phyloP scores from a whole-genome alignment of 2,329 filamentous ascomycete genomes.

The Fusarium palustre region DNA sequence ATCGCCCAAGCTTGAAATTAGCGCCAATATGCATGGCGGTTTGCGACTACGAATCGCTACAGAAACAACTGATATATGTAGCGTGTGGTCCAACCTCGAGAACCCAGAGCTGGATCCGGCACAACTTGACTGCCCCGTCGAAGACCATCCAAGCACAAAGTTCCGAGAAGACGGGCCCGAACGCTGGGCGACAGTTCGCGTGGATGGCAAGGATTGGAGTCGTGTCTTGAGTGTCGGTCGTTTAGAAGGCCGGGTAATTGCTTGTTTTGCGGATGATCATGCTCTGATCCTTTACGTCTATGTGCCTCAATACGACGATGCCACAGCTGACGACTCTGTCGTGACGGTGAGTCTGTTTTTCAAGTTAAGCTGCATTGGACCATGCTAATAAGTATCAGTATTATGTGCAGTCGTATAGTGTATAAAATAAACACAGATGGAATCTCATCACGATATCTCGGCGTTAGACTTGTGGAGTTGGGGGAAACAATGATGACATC shows the following conservation, averaged over 20 bases:
- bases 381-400: constrained; percentile 52
- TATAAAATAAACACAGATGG: constrained; percentile 25
- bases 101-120: constrained; percentile 89
- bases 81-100: constrained; percentile 84
- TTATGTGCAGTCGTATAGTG: constrained; percentile 59
- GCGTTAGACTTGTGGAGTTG: constrained; percentile 29
- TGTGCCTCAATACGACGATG: constrained; percentile 76
- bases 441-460: neutral
- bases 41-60: constrained; percentile 83
- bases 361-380: too few relatives aligned
- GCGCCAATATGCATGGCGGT: constrained; percentile 94
- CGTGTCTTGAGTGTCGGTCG: constrained; percentile 92
- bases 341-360: constrained; percentile 69
- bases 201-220: constrained; percentile 95
- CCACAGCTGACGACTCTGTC: constrained; percentile 74
- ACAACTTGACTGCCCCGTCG: constrained; percentile 77
- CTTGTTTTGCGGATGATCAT: constrained; percentile 85
- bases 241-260: constrained; percentile 90
- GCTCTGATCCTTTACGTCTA: constrained; percentile 88
- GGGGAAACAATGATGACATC: constrained; percentile 12
- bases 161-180: constrained; percentile 83
- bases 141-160: constrained; percentile 82
- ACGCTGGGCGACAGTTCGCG: constrained; percentile 87
- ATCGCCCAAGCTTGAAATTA: constrained; percentile 81
- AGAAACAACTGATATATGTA: constrained; percentile 86